These are phyloP conservation scores for Saraca asoca DNA, from an alignment of 331 rosid genomes.

Conservation along the genomic window DNA sequence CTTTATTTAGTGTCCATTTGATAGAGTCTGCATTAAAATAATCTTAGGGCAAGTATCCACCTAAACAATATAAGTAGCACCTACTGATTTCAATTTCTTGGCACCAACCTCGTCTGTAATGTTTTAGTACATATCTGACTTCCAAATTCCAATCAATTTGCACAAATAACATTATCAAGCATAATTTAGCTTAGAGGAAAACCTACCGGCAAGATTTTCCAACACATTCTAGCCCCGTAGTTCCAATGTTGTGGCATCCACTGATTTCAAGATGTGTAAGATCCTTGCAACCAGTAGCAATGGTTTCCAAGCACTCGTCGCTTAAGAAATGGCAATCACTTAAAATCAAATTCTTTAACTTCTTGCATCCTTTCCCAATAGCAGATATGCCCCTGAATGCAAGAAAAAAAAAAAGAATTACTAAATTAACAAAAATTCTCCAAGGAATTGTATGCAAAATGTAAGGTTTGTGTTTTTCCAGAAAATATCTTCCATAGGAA, in stretches of 20 bases:
- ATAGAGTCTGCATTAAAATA: too few relatives aligned
- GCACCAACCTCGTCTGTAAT: not conserved
- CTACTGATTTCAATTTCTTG: too few relatives aligned
- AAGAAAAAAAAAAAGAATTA: conserved; percentile 22
- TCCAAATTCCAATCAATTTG: conserved; percentile 4
- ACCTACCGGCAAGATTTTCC: conserved; percentile 89
- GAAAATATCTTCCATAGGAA: too few relatives aligned
- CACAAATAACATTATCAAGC: not conserved
- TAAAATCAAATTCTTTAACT: conserved; percentile 76
- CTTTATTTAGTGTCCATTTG: too few relatives aligned
- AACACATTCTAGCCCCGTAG: conserved; percentile 72
- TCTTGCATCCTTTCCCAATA: conserved; percentile 83
- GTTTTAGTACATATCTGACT: conserved; percentile 12
- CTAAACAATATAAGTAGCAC: too few relatives aligned
- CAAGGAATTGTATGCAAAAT: conserved; percentile 12
- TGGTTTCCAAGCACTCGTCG: conserved; percentile 88
- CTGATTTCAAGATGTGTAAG: conserved; percentile 90
- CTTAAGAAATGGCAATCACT: conserved; percentile 88
- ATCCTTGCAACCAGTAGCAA: conserved; percentile 87
- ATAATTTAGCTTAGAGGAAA: conserved; percentile 24
- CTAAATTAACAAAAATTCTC: not conserved
- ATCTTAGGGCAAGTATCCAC: too few relatives aligned
- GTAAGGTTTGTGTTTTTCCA: not conserved
- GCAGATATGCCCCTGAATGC: conserved; percentile 73
- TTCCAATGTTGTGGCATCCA: conserved; percentile 95